Conservation (phyloP, 345 rosid species). For the Pseudoturritis turrita region DNA sequence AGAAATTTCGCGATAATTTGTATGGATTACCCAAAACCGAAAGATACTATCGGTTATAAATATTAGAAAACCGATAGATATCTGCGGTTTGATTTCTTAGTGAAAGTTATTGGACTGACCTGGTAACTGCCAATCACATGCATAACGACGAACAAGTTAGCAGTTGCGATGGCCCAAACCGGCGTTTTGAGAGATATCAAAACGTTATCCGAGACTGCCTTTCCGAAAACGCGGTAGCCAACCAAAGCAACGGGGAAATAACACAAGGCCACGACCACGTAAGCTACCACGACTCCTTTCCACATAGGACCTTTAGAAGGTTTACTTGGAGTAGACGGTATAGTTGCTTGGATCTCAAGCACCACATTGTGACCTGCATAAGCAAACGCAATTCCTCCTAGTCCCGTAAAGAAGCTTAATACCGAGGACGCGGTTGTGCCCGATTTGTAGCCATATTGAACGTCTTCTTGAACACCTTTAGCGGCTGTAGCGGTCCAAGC, state of each 20-base stretch:
- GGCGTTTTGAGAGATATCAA: conserved; percentile 60
- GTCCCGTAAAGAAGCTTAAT: conserved; percentile 45
- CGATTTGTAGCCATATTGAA: conserved; percentile 33
- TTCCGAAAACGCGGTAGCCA: conserved; percentile 55
- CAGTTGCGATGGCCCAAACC: conserved; percentile 47
- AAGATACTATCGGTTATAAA: background rate
- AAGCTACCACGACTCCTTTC: conserved; percentile 55
- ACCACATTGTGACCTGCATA: conserved; percentile 69
- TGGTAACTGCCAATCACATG: conserved; percentile 79
- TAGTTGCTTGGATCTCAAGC: conserved; percentile 68
- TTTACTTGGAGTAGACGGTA: conserved; percentile 58
- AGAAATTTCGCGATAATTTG: background rate
- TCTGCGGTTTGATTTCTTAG: background rate
- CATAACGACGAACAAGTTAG: conserved; percentile 56
- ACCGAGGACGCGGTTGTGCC: conserved; percentile 33
- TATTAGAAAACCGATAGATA: background rate
- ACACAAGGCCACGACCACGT: conserved; percentile 53
- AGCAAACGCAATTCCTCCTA: conserved; percentile 66
- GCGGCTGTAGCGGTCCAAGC: conserved; percentile 54
- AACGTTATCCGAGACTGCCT: conserved; percentile 54
- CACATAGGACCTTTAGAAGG: conserved; percentile 76
- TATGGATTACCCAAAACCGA: background rate
- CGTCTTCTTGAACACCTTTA: conserved; percentile 39
- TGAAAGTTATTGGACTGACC: conserved; percentile 28
- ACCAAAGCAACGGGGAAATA: conserved; percentile 61